These are phyloP conservation scores for Mortierella sp. DNA, from an alignment of 371 early-diverging fungal species.

Conservation along the genomic window DNA sequence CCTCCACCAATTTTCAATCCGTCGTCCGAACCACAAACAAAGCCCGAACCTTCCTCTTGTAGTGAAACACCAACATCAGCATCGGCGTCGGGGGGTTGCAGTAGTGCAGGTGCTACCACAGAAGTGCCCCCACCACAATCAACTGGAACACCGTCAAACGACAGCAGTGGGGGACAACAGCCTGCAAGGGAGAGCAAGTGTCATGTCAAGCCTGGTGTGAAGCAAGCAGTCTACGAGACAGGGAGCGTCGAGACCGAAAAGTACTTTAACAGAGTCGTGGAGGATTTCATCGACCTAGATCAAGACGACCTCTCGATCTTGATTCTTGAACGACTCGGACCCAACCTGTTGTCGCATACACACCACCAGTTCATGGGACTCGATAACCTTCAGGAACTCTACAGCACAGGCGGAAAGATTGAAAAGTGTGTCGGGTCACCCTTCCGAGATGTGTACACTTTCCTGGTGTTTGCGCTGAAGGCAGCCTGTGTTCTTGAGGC, in stretches of 20 bases:
- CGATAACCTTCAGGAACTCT: constrained; percentile 24
- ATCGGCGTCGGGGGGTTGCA: not conserved
- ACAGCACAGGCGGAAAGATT: constrained; percentile 17
- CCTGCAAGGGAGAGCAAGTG: not conserved
- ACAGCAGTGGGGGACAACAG: not conserved
- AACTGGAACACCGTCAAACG: not conserved
- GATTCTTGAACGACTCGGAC: constrained; percentile 43
- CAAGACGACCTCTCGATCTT: constrained; percentile 47
- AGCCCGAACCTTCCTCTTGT: not conserved
- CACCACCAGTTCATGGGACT: constrained; percentile 42
- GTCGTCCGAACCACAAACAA: not conserved
- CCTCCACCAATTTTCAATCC: not conserved
- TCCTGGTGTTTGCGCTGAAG: constrained; percentile 52
- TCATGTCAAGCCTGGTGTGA: constrained; percentile 10
- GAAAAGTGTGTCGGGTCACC: constrained; percentile 38
- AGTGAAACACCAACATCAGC: not conserved
- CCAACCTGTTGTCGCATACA: constrained; percentile 36
- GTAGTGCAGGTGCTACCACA: not conserved
- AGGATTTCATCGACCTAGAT: constrained; percentile 49
- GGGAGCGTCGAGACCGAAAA: constrained; percentile 40
- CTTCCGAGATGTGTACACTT: constrained; percentile 39
- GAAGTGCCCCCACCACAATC: not conserved
- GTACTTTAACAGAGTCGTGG: constrained; percentile 45
- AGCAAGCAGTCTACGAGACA: constrained; percentile 26
- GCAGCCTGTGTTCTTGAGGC: constrained; percentile 46